Conservation (phyloP, 208 protist species). For the Novymonas esmeraldas region DNA sequence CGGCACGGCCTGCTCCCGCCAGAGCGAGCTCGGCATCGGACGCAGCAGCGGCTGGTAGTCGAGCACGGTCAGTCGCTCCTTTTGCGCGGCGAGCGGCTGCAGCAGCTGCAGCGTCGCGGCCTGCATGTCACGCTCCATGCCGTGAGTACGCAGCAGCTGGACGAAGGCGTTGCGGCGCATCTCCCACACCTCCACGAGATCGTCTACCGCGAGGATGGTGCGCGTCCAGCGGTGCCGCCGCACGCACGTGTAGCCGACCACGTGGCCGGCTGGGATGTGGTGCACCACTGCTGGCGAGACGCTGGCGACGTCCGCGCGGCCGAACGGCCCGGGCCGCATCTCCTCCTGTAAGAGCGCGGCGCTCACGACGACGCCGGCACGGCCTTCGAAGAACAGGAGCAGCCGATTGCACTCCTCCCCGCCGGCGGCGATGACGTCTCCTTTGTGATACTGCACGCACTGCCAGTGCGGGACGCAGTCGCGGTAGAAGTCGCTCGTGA, state of each 20-base stretch:
- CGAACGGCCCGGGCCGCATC: slow-evolving; percentile 21
- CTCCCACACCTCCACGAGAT: slow-evolving; percentile 78
- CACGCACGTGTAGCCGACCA: slow-evolving; percentile 81
- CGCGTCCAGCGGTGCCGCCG: slow-evolving; percentile 76
- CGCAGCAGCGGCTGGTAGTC: slow-evolving; percentile 76
- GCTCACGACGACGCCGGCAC: slow-evolving; percentile 52
- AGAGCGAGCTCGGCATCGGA: slow-evolving; percentile 76
- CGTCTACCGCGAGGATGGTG: slow-evolving; percentile 63
- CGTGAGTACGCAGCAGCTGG: slow-evolving; percentile 57
- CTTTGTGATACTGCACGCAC: slow-evolving; percentile 40
- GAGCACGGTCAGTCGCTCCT: slow-evolving; percentile 37
- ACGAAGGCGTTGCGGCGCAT: slow-evolving; percentile 61
- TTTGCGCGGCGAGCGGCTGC: slow-evolving; percentile 59
- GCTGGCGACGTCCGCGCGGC: slow-evolving; percentile 16
- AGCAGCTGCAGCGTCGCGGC: slow-evolving; percentile 67
- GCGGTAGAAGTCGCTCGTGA: slow-evolving; percentile 34
- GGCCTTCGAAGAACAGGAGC: slow-evolving; percentile 66
- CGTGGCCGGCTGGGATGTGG: slow-evolving; percentile 53
- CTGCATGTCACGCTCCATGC: slow-evolving; percentile 55
- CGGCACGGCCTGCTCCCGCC: slow-evolving; percentile 57
- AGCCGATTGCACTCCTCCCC: slow-evolving; percentile 83
- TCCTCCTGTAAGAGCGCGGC: slow-evolving; percentile 29
- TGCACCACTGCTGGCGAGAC: slow-evolving; percentile 7
- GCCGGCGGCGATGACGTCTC: slow-evolving; percentile 50
- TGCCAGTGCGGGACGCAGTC: slow-evolving; percentile 48